Evolutionary conservation across 169 alveolate genomes (phyloP), one percentile per base, ranked within the genome.

Genomic region (Cryptosporidium baileyi): DNA sequence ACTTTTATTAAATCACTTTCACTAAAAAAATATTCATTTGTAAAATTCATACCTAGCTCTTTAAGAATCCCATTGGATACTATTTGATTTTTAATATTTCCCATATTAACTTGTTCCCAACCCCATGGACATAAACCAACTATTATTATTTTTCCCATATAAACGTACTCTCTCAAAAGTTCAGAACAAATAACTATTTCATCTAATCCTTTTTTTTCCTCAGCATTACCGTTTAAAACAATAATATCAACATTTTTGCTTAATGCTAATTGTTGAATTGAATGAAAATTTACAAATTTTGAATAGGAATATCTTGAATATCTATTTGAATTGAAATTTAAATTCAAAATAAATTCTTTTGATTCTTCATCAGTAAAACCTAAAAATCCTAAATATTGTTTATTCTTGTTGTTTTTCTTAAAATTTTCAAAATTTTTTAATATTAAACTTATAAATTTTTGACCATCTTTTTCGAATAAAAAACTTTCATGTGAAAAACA

Each of bases 91-190:
- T 54, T 38, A 15, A 74, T 2, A 17, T 11, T 26, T 28, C 61
- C 63, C 17, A 40, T 6, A 52, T 60, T 54, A 9, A 19, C 36
- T 3, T 17, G 32, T 57, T 74, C 85, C 85, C 85, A 74, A 15
- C 85, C 85, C 85, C 85, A 74, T 0, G 85, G 85, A 15, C 85
- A 74, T n/a, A 52, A 19, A 32, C 74, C 85, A 22, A 74, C 28
- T 13, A 74, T 57, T 32, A 74, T 19, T 24, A 74, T 17, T 9
- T 40, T 40, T 19, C 67, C 85, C n/a, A 26, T 17, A 34, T 9
- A 54, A 74, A 74, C 43, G 30, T 24, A 74, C 19, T 30, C 41
- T 13, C 36, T 34, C 4, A 74, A 60, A 30, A 54, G 36, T 34
- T 57, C 61, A 24, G 67, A 32, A 41, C 52, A 74, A 22, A 24